Evolutionary conservation across 805 yeast genomes (phyloP), one percentile per base, ranked within the genome.

Genomic region (Monosporozyma aquatica): DNA sequence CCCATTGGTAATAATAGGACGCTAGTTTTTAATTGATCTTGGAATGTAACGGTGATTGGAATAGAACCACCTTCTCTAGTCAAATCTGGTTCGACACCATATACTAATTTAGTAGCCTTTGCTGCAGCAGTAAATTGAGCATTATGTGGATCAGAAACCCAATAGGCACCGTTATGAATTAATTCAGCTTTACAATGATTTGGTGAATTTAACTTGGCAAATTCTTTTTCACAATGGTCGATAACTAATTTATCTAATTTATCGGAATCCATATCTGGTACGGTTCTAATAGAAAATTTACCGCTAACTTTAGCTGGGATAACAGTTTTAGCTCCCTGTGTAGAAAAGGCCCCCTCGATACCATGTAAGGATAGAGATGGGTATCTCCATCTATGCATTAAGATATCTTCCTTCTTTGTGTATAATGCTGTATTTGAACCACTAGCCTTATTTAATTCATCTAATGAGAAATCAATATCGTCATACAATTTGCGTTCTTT

Each of bases 1-100:
- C 99, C 99, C 83, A 92, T 84, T 49, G 99, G 98, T 55, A 92
- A 76, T 58, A 92, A 72, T 49, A 92, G 71, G 26, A 89, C 97
- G 49, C 80, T 80, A 20, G 94, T 84, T 55, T 84, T 80, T 58
- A 92, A 74, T 61, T 78, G 80, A 56, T 87, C 74, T 70, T 92
- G 96, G 67, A 92, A 92, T 27, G 95, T 82, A 52, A 92, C 67
- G 18, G 99, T 90, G 63, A 92, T 89, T 50, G 99, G 99, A 59
- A 92, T 92, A 4, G 97, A 89, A 29, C 99, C 99, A 58, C 99
- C 99, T 70, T 92, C 99, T 71, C 99, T 81, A 32, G 97, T 94
- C 61, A 86, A 77, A 66, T 92, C 98, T 27, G 98, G 98, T 49
- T 86, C 94, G 37, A 90, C 78, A 50, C 85, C 82, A 89, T 95